Percentiles rank a stretch among this genome's conserved stretches.
Evolutionary conservation across 192 early-diverging fungal genomes (phyloP).

Genomic region (Podila clonocystis): DNA sequence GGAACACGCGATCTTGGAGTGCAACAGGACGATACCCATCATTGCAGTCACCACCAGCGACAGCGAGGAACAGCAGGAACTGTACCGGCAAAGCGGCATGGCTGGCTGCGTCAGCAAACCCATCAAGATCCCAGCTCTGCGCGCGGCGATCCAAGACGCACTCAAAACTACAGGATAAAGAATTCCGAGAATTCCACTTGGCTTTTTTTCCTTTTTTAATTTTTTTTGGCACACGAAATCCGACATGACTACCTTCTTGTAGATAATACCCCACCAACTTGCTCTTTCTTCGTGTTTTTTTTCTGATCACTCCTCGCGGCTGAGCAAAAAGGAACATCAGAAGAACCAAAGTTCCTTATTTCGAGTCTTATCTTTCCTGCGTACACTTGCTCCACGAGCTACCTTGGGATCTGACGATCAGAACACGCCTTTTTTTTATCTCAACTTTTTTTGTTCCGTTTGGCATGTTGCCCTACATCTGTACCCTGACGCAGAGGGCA

Average conservation of each 20-base stretch:
- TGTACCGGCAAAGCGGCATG: slow-evolving; percentile 64
- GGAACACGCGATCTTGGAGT: slow-evolving; percentile 47
- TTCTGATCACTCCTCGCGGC: neutral
- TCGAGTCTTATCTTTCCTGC: too few species aligned
- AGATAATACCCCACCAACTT: neutral
- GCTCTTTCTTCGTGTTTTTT: neutral
- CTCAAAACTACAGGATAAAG: neutral
- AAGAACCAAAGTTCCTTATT: too few species aligned
- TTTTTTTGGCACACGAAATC: too few species aligned
- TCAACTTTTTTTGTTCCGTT: too few species aligned
- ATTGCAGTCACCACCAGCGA: slow-evolving; percentile 74
- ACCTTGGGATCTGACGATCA: too few species aligned
- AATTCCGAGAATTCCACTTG: neutral
- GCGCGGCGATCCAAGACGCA: slow-evolving; percentile 36
- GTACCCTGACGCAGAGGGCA: too few species aligned
- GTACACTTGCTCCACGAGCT: too few species aligned
- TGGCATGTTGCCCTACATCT: too few species aligned
- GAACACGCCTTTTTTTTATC: too few species aligned
- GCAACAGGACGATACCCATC: slow-evolving; percentile 66
- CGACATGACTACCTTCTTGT: too few species aligned
- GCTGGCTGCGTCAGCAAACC: slow-evolving; percentile 64
- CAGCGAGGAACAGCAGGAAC: slow-evolving; percentile 47
- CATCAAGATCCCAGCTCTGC: slow-evolving; percentile 39
- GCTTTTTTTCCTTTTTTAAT: neutral
- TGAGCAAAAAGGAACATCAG: too few species aligned